phyloP scores from a whole-genome alignment of 306 rosid genomes.

The Ceratonia siliqua region DNA sequence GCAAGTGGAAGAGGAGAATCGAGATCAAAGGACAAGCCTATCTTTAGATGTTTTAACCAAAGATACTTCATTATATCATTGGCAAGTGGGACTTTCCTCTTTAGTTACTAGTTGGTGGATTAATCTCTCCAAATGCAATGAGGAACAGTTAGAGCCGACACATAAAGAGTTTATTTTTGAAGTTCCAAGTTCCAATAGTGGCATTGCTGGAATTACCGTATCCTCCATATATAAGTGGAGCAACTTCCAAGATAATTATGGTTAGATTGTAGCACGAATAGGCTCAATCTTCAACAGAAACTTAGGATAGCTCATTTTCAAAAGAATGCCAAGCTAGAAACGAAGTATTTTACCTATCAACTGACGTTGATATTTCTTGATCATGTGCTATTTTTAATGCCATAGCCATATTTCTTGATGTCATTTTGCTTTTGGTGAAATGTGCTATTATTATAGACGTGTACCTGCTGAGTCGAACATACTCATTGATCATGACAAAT shows the following conservation, averaged over 20 bases:
- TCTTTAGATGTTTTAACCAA: constrained; percentile 32
- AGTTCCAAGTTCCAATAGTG: not conserved
- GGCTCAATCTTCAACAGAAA: not conserved
- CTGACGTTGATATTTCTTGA: not conserved
- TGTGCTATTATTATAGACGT: not conserved
- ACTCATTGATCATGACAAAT: not conserved
- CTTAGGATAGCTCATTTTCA: not conserved
- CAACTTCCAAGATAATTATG: not conserved
- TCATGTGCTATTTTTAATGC: not conserved
- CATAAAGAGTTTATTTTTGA: not conserved
- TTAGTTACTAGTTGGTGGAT: not conserved
- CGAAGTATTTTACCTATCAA: not conserved
- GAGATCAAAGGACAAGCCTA: constrained; percentile 30
- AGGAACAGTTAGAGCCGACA: not conserved
- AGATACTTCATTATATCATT: constrained; percentile 39
- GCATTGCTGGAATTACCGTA: not conserved
- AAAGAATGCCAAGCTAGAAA: no score
- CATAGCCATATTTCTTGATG: not conserved
- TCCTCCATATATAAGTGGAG: not conserved
- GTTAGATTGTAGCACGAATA: not conserved
- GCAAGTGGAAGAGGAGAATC: constrained; percentile 55
- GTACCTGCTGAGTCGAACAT: not conserved
- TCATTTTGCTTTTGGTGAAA: not conserved
- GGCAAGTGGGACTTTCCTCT: constrained; percentile 33
- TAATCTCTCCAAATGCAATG: not conserved